These are phyloP conservation scores for Candida mattraensis DNA, from an alignment of 805 yeast genomes.

Conservation along the genomic window DNA sequence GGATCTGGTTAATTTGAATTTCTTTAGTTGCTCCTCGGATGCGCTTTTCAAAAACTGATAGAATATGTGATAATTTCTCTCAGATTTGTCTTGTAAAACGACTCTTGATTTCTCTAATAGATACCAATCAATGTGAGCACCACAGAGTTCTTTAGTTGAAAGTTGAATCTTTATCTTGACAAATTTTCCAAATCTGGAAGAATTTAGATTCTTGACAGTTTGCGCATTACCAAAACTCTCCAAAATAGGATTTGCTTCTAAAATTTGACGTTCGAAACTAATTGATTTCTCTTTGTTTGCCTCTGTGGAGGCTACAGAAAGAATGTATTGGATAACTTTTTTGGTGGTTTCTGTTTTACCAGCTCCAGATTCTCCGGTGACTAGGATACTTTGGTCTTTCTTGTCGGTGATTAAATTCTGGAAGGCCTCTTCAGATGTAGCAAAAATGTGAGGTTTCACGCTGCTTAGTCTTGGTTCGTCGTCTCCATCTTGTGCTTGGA, in stretches of 20 bases:
- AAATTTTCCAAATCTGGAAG: conserved; percentile 96
- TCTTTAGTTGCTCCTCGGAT: conserved; percentile 45
- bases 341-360: conserved; percentile 98
- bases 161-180: conserved; percentile 76
- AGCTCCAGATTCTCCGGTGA: conserved; percentile 99
- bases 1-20: conserved; percentile 42
- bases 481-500: conserved; percentile 15
- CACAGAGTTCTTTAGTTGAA: conserved; percentile 61
- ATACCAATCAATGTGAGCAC: conserved; percentile 95
- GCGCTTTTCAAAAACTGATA: conserved; percentile 81
- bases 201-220: conserved; percentile 88
- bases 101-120: conserved; percentile 92
- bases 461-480: conserved; percentile 19
- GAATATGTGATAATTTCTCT: conserved; percentile 91
- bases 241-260: conserved; percentile 92
- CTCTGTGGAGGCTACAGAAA: conserved; percentile 58
- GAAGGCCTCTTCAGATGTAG: conserved; percentile 84
- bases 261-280: conserved; percentile 76
- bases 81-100: conserved; percentile 67
- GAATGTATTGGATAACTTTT: conserved; percentile 87
- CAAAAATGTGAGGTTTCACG: conserved; percentile 82
- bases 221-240: conserved; percentile 98
- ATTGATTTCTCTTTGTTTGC: conserved; percentile 28
- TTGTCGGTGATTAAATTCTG: conserved; percentile 66
- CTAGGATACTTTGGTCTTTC: conserved; percentile 85